Conservation (phyloP, 257 asterid genomes). For the Gynochthodes officinalis region DNA sequence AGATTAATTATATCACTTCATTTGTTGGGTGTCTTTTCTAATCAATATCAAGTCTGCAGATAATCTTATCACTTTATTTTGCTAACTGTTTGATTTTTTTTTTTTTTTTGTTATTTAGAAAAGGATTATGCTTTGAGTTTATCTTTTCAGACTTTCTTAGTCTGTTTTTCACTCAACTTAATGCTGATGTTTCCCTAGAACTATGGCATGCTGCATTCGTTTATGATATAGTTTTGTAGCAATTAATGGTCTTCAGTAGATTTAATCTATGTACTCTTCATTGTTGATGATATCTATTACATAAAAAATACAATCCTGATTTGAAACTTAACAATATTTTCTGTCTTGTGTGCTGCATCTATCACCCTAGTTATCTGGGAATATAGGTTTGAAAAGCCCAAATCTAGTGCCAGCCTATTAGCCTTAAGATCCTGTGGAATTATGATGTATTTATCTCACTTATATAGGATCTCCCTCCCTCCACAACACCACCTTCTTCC, state of each 20-base stretch:
- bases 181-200: not conserved
- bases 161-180: not conserved
- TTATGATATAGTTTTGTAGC: not conserved
- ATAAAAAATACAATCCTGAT: not conserved
- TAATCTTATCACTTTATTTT: not conserved
- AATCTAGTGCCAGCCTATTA: not conserved
- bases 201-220: too few species aligned
- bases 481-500: too few species aligned
- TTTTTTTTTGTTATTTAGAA: not conserved
- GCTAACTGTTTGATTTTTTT: not conserved
- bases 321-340: not conserved
- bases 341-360: not conserved
- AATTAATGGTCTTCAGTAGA: not conserved
- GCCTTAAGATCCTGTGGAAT: not conserved
- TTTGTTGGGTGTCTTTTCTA: not conserved
- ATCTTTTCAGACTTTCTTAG: not conserved
- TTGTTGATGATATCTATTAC: not conserved
- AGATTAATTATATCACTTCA: slow-evolving; percentile 6
- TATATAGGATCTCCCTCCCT: not conserved
- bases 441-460: not conserved
- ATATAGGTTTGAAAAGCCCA: not conserved
- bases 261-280: not conserved
- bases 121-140: not conserved
- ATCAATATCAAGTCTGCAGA: not conserved
- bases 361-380: not conserved